These are phyloP conservation scores for Zygotorulaspora danielsina DNA, from an alignment of 805 yeast genomes.

Conservation along the genomic window DNA sequence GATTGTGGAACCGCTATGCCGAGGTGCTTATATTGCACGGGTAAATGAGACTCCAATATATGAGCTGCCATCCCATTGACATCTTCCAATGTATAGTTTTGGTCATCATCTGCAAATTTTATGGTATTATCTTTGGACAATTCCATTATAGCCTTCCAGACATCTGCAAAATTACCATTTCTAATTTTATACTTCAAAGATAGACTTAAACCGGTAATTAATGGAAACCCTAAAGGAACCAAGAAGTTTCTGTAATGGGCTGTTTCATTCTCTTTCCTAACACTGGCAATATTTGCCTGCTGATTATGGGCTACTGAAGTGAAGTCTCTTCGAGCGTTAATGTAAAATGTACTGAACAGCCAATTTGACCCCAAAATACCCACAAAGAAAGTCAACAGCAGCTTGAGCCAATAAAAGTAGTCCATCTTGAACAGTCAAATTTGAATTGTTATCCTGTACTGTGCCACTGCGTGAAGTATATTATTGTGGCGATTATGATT, in stretches of 20 bases:
- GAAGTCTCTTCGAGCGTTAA: slow-evolving; percentile 46
- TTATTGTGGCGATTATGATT: too few relatives aligned
- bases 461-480: too few relatives aligned
- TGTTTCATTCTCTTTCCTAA: slow-evolving; percentile 63
- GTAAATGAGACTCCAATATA: slow-evolving; percentile 10
- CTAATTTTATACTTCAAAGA: slow-evolving; percentile 60
- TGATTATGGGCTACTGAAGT: slow-evolving; percentile 52
- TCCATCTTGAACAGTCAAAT: slow-evolving; percentile 9
- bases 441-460: too few relatives aligned
- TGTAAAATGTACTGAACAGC: slow-evolving; percentile 17
- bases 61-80: slow-evolving; percentile 28
- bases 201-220: slow-evolving; percentile 65
- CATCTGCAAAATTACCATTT: slow-evolving; percentile 70
- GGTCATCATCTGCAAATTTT: slow-evolving; percentile 27
- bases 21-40: slow-evolving; percentile 19
- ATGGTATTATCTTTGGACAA: slow-evolving; percentile 20
- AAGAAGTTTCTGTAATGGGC: slow-evolving; percentile 73
- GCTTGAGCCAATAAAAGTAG: slow-evolving; percentile 11
- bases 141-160: slow-evolving; percentile 56
- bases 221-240: slow-evolving; percentile 65
- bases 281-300: slow-evolving; percentile 63
- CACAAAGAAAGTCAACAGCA: slow-evolving; percentile 10
- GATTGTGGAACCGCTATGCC: slow-evolving; percentile 31
- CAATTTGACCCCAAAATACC: slow-evolving; percentile 15
- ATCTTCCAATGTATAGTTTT: slow-evolving; percentile 9